phyloP scores from a whole-genome alignment of 1,139 yeast species.

The Ogataea hybrid region DNA sequence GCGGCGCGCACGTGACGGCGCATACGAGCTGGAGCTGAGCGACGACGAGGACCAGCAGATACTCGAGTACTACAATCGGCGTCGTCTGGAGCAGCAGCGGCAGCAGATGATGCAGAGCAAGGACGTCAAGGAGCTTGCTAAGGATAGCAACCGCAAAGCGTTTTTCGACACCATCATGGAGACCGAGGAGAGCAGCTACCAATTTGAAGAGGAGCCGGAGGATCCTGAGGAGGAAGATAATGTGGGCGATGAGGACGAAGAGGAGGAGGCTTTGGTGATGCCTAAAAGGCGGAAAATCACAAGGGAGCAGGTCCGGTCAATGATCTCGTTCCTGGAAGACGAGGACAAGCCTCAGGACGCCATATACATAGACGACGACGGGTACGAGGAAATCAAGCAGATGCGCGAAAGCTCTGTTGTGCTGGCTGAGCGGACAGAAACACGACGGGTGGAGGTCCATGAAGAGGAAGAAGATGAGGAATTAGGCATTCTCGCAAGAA shows the following conservation, averaged over 20 bases:
- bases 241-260: slow-evolving; percentile 16
- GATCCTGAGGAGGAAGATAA: slow-evolving; percentile 6
- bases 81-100: slow-evolving; percentile 30
- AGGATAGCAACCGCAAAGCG: slow-evolving; percentile 63
- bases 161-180: slow-evolving; percentile 74
- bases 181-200: slow-evolving; percentile 15
- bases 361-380: slow-evolving; percentile 28
- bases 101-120: slow-evolving; percentile 55
- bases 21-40: slow-evolving; percentile 63
- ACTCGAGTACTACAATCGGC: slow-evolving; percentile 48
- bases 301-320: slow-evolving; percentile 60
- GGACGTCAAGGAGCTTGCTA: slow-evolving; percentile 46
- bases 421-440: neutral
- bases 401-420: slow-evolving; percentile 25
- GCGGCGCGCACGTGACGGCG: slow-evolving; percentile 50
- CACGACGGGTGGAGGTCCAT: neutral
- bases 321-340: slow-evolving; percentile 54
- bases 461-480: slow-evolving; percentile 7
- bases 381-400: slow-evolving; percentile 26
- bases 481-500: slow-evolving; percentile 14
- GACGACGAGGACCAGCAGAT: slow-evolving; percentile 65
- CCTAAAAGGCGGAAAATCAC: slow-evolving; percentile 37
- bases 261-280: slow-evolving; percentile 15
- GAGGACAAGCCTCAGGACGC: slow-evolving; percentile 32
- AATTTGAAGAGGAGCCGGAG: slow-evolving; percentile 27